Percentiles rank a stretch among this genome's conserved stretches.
These are phyloP conservation scores for Pulveroboletus sp. DNA, from an alignment of 1,284 basidiomycete genomes.

Conservation along the genomic window DNA sequence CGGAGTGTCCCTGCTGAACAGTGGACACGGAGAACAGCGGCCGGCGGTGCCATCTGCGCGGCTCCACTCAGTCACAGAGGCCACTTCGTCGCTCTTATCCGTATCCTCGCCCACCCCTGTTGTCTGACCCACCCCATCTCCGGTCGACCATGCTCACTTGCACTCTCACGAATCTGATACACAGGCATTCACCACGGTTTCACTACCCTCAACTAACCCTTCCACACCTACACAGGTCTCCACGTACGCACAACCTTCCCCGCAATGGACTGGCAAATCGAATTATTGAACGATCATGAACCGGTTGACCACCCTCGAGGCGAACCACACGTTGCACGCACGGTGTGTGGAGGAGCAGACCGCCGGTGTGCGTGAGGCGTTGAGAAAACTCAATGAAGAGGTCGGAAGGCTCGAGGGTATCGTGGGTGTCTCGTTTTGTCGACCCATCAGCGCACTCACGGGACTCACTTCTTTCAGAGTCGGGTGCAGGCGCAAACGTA, in stretches of 20 bases:
- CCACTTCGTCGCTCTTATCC: conserved; percentile 21
- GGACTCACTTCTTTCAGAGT: too few species aligned
- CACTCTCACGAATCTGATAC: conserved; percentile 10
- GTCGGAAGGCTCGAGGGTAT: too few species aligned
- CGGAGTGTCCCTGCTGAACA: neutral
- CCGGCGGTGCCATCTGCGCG: neutral
- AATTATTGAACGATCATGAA: conserved; percentile 98
- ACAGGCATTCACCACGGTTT: neutral
- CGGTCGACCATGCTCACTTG: conserved; percentile 4
- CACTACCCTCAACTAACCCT: conserved; percentile 3
- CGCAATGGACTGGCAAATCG: conserved; percentile 68
- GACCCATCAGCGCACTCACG: too few species aligned
- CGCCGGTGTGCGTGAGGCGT: too few species aligned
- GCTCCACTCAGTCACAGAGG: conserved; percentile 17
- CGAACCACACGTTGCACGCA: conserved; percentile 33
- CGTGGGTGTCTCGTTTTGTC: too few species aligned
- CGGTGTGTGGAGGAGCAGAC: too few species aligned
- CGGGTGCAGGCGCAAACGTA: too few species aligned
- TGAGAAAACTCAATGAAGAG: too few species aligned
- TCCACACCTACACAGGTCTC: conserved; percentile 6
- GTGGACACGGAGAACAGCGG: conserved; percentile 1
- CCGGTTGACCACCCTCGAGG: conserved; percentile 81
- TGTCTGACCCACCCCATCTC: neutral
- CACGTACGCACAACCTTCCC: neutral
- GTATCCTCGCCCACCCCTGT: conserved; percentile 5